A percentile compares a stretch with the other conserved stretches of the same genome.
These are phyloP conservation scores for Albophoma yamanashiensis DNA, from an alignment of 2,329 filamentous ascomycete species.

Conservation along the genomic window DNA sequence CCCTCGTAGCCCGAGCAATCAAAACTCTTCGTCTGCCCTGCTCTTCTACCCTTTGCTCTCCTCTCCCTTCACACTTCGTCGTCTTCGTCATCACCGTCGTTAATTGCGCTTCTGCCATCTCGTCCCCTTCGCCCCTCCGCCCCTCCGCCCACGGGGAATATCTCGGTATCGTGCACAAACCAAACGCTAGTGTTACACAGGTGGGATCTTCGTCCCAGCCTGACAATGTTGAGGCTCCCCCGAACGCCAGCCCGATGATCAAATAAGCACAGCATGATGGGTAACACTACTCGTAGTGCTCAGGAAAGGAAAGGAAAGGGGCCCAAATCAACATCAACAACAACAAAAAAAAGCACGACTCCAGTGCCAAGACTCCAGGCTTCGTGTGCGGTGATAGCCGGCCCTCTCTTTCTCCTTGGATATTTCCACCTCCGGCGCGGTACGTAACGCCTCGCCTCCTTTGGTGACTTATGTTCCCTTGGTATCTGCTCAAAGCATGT, in stretches of 20 bases:
- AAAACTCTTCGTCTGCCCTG: not conserved
- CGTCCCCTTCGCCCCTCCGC: not conserved
- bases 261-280: constrained; percentile 1
- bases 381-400: constrained; percentile 2
- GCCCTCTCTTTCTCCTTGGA: not conserved
- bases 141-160: not conserved
- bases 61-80: not conserved
- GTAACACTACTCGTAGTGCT: not conserved
- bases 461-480: not conserved
- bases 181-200: constrained; percentile 2
- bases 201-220: not conserved
- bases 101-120: not conserved
- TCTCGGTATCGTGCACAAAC: not conserved
- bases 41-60: not conserved
- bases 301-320: not conserved
- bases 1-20: not conserved
- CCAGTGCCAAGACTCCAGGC: constrained; percentile 7
- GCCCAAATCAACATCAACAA: not conserved
- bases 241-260: constrained; percentile 4
- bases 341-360: constrained; percentile 2
- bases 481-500: not conserved
- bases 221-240: not conserved
- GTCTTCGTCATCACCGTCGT: not conserved
- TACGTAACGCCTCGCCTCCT: not conserved
- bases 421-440: not conserved